These are phyloP conservation scores for Trifolium fragiferum DNA, from an alignment of 306 rosid genomes.

Conservation along the genomic window DNA sequence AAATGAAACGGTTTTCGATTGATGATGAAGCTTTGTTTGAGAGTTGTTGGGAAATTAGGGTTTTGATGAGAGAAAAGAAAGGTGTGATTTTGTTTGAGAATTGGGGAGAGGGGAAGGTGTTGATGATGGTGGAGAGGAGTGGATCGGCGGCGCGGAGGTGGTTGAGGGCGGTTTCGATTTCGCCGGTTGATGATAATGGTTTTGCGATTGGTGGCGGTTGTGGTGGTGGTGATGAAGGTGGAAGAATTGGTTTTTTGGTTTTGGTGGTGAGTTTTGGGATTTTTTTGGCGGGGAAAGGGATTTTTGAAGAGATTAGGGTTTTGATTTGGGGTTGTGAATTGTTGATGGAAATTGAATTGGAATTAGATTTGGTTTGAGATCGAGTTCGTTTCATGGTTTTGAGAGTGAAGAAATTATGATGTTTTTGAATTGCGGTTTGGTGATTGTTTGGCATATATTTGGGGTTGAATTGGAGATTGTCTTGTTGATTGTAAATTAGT, in stretches of 20 bases:
- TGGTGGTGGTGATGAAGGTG: slow-evolving; percentile 6
- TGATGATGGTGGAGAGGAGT: slow-evolving; percentile 50
- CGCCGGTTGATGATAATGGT: slow-evolving; percentile 48
- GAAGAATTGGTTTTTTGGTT: not conserved
- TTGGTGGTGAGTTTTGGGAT: slow-evolving; percentile 37
- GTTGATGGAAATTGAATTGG: not conserved
- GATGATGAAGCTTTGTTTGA: slow-evolving; percentile 66
- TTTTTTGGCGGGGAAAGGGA: slow-evolving; percentile 64
- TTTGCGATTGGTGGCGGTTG: slow-evolving; percentile 14
- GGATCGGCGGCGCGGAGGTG: slow-evolving; percentile 68
- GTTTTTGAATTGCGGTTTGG: too few species aligned
- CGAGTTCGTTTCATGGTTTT: slow-evolving; percentile 48
- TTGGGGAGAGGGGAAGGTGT: slow-evolving; percentile 50
- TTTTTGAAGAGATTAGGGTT: slow-evolving; percentile 49
- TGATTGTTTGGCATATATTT: too few species aligned
- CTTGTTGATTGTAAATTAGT: too few species aligned
- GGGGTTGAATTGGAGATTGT: too few species aligned
- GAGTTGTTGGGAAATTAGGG: slow-evolving; percentile 80
- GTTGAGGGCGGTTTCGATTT: slow-evolving; percentile 58
- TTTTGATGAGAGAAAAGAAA: slow-evolving; percentile 61
- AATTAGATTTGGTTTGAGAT: slow-evolving; percentile 36
- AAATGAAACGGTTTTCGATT: slow-evolving; percentile 64
- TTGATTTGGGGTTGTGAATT: slow-evolving; percentile 10
- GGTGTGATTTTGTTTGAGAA: slow-evolving; percentile 47
- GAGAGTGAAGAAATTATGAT: not conserved